Evolutionary conservation across 2,329 filamentous ascomycete species (phyloP).

Genomic region (Alternaria sp.): DNA sequence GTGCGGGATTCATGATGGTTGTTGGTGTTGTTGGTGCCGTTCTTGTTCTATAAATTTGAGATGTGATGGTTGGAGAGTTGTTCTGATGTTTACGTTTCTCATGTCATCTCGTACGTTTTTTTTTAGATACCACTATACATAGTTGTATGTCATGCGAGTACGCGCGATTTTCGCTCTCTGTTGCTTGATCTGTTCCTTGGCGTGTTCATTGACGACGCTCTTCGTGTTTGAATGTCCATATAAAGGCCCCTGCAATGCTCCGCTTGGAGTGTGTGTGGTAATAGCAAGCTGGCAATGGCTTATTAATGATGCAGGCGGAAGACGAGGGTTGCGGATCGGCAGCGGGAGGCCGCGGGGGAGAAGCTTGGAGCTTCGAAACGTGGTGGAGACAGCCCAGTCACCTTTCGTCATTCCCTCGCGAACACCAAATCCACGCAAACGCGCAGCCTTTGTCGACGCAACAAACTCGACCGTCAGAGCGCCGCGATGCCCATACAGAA

Average conservation of each 20-base stretch:
- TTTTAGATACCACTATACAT: constrained; percentile 7
- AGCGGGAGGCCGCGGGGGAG: constrained; percentile 18
- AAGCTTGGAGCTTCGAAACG: constrained; percentile 13
- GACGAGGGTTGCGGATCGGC: constrained; percentile 4
- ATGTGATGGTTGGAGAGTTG: background rate
- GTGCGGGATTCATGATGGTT: constrained; percentile 30
- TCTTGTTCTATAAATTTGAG: constrained; percentile 29
- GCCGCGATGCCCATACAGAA: constrained; percentile 34
- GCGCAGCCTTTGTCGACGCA: constrained; percentile 4
- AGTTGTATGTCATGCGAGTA: constrained; percentile 9
- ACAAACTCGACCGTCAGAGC: constrained; percentile 16
- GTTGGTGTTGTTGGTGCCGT: constrained; percentile 30
- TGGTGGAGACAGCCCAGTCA: constrained; percentile 14
- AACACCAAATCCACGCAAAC: constrained; percentile 11
- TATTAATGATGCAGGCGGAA: background rate
- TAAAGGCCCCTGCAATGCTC: too few relatives aligned
- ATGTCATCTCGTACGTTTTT: constrained; percentile 6
- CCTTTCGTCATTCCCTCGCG: constrained; percentile 25
- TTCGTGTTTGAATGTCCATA: background rate
- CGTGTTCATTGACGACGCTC: background rate
- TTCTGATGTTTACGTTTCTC: constrained; percentile 11
- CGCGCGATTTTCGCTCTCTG: background rate
- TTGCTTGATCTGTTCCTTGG: background rate
- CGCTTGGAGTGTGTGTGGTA: too few relatives aligned
- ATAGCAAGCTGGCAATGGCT: background rate